phyloP scores from a whole-genome alignment of 1,284 basidiomycete genomes.

The Boletus mariae region DNA sequence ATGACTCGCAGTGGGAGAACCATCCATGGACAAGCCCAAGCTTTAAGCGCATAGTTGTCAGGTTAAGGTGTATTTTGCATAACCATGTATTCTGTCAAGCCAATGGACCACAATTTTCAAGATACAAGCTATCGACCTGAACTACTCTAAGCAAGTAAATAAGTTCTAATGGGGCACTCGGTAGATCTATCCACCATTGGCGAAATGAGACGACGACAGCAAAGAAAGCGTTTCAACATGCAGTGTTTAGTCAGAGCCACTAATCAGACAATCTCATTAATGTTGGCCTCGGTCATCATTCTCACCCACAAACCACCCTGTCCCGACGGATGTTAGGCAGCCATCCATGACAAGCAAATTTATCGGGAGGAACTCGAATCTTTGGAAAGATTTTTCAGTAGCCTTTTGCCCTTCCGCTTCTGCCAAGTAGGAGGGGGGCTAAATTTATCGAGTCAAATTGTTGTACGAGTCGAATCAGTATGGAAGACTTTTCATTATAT shows the following conservation, averaged over 20 bases:
- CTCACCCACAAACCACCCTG: neutral
- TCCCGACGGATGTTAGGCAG: neutral
- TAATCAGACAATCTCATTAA: neutral
- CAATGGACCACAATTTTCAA: too few relatives aligned
- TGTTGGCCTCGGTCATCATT: neutral
- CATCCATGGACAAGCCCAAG: slow-evolving; percentile 1
- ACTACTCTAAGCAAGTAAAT: too few relatives aligned
- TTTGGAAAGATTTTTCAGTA: neutral
- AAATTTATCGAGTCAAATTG: too few relatives aligned
- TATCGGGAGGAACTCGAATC: neutral
- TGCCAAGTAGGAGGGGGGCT: too few relatives aligned
- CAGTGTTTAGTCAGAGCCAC: neutral
- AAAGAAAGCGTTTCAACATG: neutral
- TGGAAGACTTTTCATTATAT: too few relatives aligned
- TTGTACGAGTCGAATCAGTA: too few relatives aligned
- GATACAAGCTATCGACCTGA: too few relatives aligned
- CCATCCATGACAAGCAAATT: neutral
- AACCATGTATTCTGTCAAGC: neutral
- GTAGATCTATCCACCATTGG: too few relatives aligned
- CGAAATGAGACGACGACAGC: too few relatives aligned
- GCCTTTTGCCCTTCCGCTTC: neutral
- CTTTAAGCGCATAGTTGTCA: slow-evolving; percentile 6
- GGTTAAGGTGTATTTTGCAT: neutral
- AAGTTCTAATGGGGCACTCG: too few relatives aligned
- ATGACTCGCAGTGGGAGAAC: slow-evolving; percentile 13